phyloP scores from a whole-genome alignment of 2,329 filamentous ascomycete species.

The Aspergillus ochraceus region DNA sequence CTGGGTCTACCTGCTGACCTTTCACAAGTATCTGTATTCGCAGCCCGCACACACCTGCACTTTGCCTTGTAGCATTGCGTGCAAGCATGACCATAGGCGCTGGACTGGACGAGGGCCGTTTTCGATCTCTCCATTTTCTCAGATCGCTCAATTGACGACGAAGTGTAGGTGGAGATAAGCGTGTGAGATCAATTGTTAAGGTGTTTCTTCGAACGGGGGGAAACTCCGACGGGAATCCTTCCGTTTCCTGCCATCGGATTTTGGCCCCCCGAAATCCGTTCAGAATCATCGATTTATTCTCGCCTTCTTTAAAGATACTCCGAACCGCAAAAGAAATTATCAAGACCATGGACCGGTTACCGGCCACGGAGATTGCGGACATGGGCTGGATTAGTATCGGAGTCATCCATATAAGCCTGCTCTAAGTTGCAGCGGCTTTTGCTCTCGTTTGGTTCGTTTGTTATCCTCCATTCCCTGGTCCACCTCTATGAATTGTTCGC shows the following conservation, averaged over 20 bases:
- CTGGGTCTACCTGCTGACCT: constrained; percentile 15
- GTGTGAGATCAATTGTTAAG: not conserved
- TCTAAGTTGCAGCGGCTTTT: too few relatives aligned
- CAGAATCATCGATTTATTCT: not conserved
- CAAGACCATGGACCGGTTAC: too few relatives aligned
- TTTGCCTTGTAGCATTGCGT: constrained; percentile 33
- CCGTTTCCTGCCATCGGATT: constrained; percentile 5
- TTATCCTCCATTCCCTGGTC: too few relatives aligned
- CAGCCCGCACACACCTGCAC: constrained; percentile 26
- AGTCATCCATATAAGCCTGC: too few relatives aligned
- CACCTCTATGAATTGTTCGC: not conserved
- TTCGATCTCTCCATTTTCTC: constrained; percentile 16
- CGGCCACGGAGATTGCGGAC: too few relatives aligned
- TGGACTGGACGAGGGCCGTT: constrained; percentile 9
- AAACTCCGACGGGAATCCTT: not conserved
- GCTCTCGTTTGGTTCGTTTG: not conserved
- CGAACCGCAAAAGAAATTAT: not conserved
- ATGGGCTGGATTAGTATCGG: too few relatives aligned
- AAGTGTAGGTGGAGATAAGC: not conserved
- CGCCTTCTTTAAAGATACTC: not conserved
- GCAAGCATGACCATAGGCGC: constrained; percentile 30
- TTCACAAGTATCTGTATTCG: constrained; percentile 24
- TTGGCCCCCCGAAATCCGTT: constrained; percentile 13
- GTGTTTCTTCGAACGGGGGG: not conserved
- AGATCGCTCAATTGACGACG: not conserved